These are phyloP conservation scores for Auriscalpium vulgare DNA, from an alignment of 768 basidiomycete species.

Conservation along the genomic window DNA sequence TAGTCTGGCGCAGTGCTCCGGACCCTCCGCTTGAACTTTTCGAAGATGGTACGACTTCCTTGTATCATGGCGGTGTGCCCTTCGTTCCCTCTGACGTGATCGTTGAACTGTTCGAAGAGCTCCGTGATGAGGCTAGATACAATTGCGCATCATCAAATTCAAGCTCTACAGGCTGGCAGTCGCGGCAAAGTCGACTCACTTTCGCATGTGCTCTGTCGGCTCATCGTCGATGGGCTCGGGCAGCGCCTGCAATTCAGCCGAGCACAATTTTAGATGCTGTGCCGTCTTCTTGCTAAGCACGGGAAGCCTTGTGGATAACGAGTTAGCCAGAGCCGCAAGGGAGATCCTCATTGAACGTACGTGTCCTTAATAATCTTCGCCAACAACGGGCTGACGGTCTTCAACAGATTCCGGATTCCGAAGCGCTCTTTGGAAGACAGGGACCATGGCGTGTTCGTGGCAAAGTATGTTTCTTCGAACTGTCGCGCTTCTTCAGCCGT, in stretches of 20 bases:
- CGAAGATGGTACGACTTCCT: constrained; percentile 23
- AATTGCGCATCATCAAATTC: constrained; percentile 4
- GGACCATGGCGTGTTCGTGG: constrained; percentile 29
- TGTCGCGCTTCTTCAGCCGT: constrained; percentile 26
- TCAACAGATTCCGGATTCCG: constrained; percentile 29
- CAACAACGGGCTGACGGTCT: constrained; percentile 28
- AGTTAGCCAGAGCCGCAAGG: too few species aligned
- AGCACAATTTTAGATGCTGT: constrained; percentile 20
- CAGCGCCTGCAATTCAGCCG: constrained; percentile 18
- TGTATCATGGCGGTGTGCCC: constrained; percentile 20
- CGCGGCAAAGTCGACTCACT: neutral
- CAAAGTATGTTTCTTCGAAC: constrained; percentile 30
- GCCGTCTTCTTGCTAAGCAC: constrained; percentile 22
- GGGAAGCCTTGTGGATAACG: constrained; percentile 19
- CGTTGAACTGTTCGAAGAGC: constrained; percentile 24
- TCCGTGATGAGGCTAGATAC: constrained; percentile 27
- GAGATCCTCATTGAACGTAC: constrained; percentile 12
- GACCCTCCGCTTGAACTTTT: constrained; percentile 25
- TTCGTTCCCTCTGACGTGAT: constrained; percentile 20
- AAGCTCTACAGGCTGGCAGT: neutral
- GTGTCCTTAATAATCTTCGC: constrained; percentile 26
- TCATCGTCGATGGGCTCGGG: constrained; percentile 27
- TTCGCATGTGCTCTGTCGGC: constrained; percentile 23
- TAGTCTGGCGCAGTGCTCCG: constrained; percentile 29
- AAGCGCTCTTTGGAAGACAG: constrained; percentile 23